Conservation (phyloP, 1,284 basidiomycete genomes). For the Hymenochaete sp. region DNA sequence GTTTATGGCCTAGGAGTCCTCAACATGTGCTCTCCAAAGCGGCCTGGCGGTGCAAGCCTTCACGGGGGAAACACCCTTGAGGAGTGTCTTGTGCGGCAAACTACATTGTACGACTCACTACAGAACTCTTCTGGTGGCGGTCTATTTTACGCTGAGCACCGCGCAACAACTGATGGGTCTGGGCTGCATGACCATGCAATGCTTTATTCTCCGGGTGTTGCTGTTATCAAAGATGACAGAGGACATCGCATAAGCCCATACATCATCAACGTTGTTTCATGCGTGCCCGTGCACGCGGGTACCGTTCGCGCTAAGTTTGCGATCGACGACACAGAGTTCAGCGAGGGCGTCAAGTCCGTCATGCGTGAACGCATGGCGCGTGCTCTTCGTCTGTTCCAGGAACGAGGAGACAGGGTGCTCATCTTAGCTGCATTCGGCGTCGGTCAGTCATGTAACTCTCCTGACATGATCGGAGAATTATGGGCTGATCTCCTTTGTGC, state of each 20-base stretch:
- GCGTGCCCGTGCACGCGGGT: slow-evolving; percentile 36
- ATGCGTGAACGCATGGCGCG: slow-evolving; percentile 37
- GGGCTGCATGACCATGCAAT: slow-evolving; percentile 17
- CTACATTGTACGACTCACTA: slow-evolving; percentile 16
- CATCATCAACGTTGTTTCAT: slow-evolving; percentile 36
- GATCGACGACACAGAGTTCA: slow-evolving; percentile 31
- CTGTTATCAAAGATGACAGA: slow-evolving; percentile 16
- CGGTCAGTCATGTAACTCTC: slow-evolving; percentile 31
- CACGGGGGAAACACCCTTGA: slow-evolving; percentile 14
- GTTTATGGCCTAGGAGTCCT: slow-evolving; percentile 10
- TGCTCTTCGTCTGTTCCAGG: slow-evolving; percentile 37
- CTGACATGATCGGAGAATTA: slow-evolving; percentile 33
- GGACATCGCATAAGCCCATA: slow-evolving; percentile 31
- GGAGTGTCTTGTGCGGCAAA: slow-evolving; percentile 16
- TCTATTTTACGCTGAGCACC: slow-evolving; percentile 15
- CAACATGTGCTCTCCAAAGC: slow-evolving; percentile 14
- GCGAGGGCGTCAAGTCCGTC: slow-evolving; percentile 31
- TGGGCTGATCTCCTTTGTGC: slow-evolving; percentile 37
- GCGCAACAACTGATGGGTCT: slow-evolving; percentile 12
- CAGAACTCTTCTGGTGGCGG: slow-evolving; percentile 15
- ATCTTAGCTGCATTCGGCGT: slow-evolving; percentile 44
- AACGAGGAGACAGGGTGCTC: slow-evolving; percentile 34
- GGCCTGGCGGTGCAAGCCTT: slow-evolving; percentile 14
- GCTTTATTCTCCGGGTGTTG: slow-evolving; percentile 13
- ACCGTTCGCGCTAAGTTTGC: slow-evolving; percentile 34